These are phyloP conservation scores for Xylariaceae sp. DNA, from an alignment of 2,329 filamentous ascomycete genomes.

Conservation along the genomic window DNA sequence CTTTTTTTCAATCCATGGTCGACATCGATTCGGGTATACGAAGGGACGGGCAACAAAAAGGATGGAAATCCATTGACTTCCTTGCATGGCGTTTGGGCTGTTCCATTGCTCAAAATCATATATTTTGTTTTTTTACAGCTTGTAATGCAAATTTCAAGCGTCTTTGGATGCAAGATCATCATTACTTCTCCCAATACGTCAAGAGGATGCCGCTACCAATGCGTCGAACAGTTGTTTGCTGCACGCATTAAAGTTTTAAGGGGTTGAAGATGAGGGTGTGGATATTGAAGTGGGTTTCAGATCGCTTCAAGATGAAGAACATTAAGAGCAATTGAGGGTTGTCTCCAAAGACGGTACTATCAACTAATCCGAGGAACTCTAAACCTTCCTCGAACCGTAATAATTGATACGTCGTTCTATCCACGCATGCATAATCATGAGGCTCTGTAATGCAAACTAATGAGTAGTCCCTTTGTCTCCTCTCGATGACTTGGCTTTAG, in stretches of 20 bases:
- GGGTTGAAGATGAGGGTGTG: not conserved
- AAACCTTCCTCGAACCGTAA: no score
- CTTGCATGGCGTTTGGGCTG: conserved; percentile 20
- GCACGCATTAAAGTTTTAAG: not conserved
- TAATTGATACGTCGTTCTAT: no score
- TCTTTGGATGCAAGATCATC: not conserved
- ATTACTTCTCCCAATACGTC: not conserved
- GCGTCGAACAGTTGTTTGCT: not conserved
- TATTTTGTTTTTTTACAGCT: conserved; percentile 4
- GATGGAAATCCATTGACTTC: not conserved
- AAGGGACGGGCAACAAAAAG: conserved; percentile 18
- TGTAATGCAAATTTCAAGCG: conserved; percentile 1
- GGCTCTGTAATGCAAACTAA: no score
- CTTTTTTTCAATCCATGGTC: not conserved
- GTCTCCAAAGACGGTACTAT: not conserved
- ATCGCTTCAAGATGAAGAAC: not conserved
- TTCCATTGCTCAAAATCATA: conserved; percentile 1
- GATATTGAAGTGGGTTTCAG: not conserved
- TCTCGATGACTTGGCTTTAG: no score
- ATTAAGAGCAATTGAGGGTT: not conserved
- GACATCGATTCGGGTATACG: conserved; percentile 12
- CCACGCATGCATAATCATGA: no score
- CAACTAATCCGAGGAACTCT: no score
- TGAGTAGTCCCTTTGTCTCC: no score
- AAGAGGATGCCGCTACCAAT: not conserved